These are phyloP conservation scores for Craterostigma plantagineum DNA, from an alignment of 257 asterid genomes.

Conservation along the genomic window DNA sequence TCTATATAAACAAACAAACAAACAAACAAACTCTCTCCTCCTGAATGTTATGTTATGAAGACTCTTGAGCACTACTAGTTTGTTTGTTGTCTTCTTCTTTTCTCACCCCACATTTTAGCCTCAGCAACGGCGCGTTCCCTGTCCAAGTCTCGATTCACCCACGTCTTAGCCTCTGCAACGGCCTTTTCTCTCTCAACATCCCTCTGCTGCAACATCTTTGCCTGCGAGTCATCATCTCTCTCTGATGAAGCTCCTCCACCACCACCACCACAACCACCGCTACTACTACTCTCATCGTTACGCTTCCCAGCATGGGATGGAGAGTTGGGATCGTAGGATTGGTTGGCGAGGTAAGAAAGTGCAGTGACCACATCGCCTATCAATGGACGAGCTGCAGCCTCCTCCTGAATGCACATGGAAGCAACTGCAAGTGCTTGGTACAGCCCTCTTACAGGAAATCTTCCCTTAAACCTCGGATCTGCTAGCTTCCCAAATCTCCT, in stretches of 20 bases:
- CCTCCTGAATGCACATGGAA: constrained; percentile 93
- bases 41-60: too few species aligned
- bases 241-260: constrained; percentile 60
- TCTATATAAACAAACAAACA: too few species aligned
- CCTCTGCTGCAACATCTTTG: too few species aligned
- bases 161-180: too few species aligned
- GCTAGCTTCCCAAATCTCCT: constrained; percentile 68
- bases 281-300: constrained; percentile 33
- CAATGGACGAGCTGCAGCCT: constrained; percentile 93
- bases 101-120: constrained; percentile 99
- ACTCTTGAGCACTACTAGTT: constrained; percentile 36
- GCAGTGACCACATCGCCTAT: constrained; percentile 95
- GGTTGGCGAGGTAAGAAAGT: constrained; percentile 82
- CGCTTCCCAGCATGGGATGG: constrained; percentile 12
- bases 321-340: constrained; percentile 46
- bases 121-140: constrained; percentile 84
- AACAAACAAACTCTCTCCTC: too few species aligned
- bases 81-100: constrained; percentile 60
- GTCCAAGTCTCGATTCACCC: constrained; percentile 34
- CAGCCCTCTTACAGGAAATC: constrained; percentile 73
- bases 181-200: too few species aligned
- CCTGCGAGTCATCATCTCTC: constrained; percentile 37
- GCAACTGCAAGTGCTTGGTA: constrained; percentile 98
- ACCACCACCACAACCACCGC: constrained; percentile 66
- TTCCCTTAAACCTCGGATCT: constrained; percentile 74